Evolutionary conservation across 2,329 filamentous ascomycete species (phyloP).

Genomic region (Xylariomycetidae sp.): DNA sequence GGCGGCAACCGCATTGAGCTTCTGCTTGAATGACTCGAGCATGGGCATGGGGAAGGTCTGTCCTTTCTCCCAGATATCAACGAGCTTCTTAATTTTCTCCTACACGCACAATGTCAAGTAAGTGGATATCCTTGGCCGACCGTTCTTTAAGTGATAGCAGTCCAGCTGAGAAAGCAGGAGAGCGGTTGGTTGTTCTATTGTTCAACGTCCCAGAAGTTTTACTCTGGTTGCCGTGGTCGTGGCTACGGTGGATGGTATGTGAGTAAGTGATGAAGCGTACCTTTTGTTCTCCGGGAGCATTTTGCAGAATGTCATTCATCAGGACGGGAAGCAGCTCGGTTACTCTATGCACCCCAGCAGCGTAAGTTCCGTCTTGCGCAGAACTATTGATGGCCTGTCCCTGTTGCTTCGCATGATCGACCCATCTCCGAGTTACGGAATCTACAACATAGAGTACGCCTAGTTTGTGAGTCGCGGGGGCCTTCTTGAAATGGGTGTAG

Average conservation of each 20-base stretch:
- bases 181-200: conserved; percentile 1
- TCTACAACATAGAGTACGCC: conserved; percentile 99
- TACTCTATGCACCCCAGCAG: conserved; percentile 92
- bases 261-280: conserved; percentile 55
- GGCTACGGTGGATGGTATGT: conserved; percentile 22
- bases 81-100: conserved; percentile 91
- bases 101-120: conserved; percentile 49
- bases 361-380: conserved; percentile 86
- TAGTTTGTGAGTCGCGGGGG: conserved; percentile 90
- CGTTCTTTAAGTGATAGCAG: conserved; percentile 4
- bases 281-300: conserved; percentile 91
- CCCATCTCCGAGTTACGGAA: conserved; percentile 98
- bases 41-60: conserved; percentile 80
- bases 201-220: conserved; percentile 14
- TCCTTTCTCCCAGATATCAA: conserved; percentile 97
- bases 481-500: conserved; percentile 94
- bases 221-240: conserved; percentile 15
- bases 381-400: conserved; percentile 75
- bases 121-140: conserved; percentile 30
- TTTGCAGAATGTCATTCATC: conserved; percentile 91
- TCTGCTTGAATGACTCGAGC: conserved; percentile 77
- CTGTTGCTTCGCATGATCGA: conserved; percentile 85
- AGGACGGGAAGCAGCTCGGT: conserved; percentile 88
- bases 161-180: conserved; percentile 6
- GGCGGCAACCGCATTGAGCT: conserved; percentile 55